A percentile compares a stretch with the other conserved stretches of the same genome.
Conservation (phyloP, 2,329 filamentous ascomycete genomes). For the Trichoderma guizhouense region DNA sequence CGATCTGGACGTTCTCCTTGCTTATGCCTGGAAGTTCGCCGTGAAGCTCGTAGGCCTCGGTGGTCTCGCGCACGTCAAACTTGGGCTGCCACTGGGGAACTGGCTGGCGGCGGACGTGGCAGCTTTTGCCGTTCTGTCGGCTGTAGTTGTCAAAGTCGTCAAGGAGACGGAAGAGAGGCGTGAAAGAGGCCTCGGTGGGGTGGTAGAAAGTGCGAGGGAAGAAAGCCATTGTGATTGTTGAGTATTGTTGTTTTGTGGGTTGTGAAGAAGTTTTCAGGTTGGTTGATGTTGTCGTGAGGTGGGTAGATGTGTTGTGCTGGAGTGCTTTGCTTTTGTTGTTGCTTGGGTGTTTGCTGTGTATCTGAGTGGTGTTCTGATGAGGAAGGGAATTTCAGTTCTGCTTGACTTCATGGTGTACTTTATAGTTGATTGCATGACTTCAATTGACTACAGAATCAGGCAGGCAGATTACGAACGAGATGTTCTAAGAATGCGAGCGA, state of each 20-base stretch:
- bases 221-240: constrained; percentile 50
- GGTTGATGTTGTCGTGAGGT: neutral
- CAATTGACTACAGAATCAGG: constrained; percentile 22
- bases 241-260: neutral
- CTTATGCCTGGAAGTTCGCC: constrained; percentile 75
- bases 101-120: constrained; percentile 26
- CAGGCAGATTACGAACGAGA: constrained; percentile 17
- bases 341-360: constrained; percentile 23
- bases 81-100: constrained; percentile 65
- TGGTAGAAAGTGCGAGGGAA: constrained; percentile 54
- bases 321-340: constrained; percentile 1
- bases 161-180: constrained; percentile 61
- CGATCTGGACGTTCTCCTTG: constrained; percentile 71
- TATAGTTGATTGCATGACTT: constrained; percentile 29
- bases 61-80: constrained; percentile 74
- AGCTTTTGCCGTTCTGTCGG: constrained; percentile 33
- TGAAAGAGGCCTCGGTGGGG: constrained; percentile 51
- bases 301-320: neutral
- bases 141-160: constrained; percentile 61
- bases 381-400: neutral
- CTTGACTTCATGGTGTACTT: constrained; percentile 23
- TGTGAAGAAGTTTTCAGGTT: neutral
- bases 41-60: constrained; percentile 68
- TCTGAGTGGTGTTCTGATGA: constrained; percentile 26
- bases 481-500: constrained; percentile 26